Evolutionary conservation across 208 protist species (phyloP).

Genomic region (Giardia duodenalis): DNA sequence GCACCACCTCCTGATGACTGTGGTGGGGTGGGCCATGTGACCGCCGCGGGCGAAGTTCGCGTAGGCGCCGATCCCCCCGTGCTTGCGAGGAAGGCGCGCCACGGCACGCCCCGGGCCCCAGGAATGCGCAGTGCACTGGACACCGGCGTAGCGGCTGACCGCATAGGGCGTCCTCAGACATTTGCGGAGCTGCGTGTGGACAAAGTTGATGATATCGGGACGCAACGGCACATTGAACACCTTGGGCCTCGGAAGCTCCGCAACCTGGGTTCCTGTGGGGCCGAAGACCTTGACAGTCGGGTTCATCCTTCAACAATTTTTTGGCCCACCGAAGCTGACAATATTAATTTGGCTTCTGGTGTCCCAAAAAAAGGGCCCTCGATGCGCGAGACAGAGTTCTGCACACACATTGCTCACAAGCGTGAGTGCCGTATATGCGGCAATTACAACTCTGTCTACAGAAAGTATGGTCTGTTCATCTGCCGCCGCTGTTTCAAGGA

Average conservation of each 20-base stretch:
- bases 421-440: conserved; percentile 1
- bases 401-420: not conserved
- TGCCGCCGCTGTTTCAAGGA: conserved; percentile 22
- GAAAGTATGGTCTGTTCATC: conserved; percentile 1
- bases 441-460: not conserved
- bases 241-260: conserved; percentile 44
- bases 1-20: conserved; percentile 87
- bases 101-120: conserved; percentile 98
- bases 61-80: conserved; percentile 91
- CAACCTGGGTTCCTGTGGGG: not conserved
- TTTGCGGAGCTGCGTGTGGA: conserved; percentile 88
- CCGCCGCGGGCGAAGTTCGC: conserved; percentile 96
- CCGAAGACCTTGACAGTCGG: conserved; percentile 24
- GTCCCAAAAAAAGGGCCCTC: too few species aligned
- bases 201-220: conserved; percentile 68
- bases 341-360: too few species aligned
- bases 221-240: conserved; percentile 70
- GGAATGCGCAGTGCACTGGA: conserved; percentile 83
- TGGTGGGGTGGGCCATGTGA: conserved; percentile 89
- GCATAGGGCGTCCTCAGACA: conserved; percentile 87
- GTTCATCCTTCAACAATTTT: not conserved
- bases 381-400: not conserved
- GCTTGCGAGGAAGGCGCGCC: conserved; percentile 94
- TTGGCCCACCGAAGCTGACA: too few species aligned
- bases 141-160: conserved; percentile 72